Conservation (phyloP, 106 monocot species). For the Allium cepa region DNA sequence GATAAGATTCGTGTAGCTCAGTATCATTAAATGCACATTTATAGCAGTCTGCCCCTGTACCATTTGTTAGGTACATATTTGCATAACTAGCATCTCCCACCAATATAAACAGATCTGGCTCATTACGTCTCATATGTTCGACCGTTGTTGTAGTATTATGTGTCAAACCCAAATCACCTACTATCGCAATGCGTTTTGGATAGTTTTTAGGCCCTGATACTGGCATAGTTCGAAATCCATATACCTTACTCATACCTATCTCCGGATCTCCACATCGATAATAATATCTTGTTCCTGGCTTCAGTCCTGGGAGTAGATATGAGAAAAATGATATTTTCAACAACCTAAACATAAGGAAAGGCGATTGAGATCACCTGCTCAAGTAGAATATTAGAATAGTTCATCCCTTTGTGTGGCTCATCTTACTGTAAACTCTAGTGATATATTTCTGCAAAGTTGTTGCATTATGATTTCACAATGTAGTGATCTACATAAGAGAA, state of each 20-base stretch:
- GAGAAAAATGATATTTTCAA: not conserved
- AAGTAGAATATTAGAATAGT: not conserved
- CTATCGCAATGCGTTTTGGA: conserved; percentile 62
- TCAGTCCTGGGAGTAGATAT: conserved; percentile 36
- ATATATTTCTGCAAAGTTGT: not conserved
- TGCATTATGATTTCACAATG: not conserved
- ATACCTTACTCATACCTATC: conserved; percentile 51
- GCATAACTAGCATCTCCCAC: conserved; percentile 87
- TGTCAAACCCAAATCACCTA: conserved; percentile 88
- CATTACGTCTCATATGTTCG: conserved; percentile 61
- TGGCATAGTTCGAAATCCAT: conserved; percentile 79
- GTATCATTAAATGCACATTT: conserved; percentile 59
- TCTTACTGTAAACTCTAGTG: not conserved
- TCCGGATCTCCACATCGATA: conserved; percentile 87
- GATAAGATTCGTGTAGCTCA: conserved; percentile 86
- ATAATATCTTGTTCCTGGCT: conserved; percentile 48
- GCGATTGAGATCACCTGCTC: not conserved
- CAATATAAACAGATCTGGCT: conserved; percentile 72
- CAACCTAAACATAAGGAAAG: not conserved
- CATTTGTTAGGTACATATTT: conserved; percentile 83
- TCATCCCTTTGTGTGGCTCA: not conserved
- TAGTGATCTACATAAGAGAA: too few relatives aligned
- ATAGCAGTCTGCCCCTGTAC: conserved; percentile 84
- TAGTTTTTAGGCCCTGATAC: conserved; percentile 48
- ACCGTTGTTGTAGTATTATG: conserved; percentile 81